Evolutionary conservation across 257 asterid species (phyloP).

Genomic region (Solanum chiquidenum): DNA sequence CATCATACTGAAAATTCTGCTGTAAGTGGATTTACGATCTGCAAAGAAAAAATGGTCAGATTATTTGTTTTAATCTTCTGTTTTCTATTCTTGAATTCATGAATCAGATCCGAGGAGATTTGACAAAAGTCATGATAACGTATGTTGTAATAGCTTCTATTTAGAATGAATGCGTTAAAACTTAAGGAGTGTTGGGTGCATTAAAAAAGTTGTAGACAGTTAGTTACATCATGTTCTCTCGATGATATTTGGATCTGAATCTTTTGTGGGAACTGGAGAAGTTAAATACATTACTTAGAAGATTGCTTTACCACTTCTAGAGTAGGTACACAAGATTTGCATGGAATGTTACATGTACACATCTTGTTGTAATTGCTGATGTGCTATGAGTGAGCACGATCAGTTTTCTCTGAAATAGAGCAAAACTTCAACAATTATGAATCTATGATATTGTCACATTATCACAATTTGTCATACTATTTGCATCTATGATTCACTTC

Average conservation of each 20-base stretch:
- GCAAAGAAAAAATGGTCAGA: not conserved
- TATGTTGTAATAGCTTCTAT: not conserved
- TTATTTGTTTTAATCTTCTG: not conserved
- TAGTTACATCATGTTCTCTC: not conserved
- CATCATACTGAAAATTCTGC: slow-evolving; percentile 54
- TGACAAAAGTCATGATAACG: not conserved
- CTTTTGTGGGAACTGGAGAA: not conserved
- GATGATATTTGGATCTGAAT: not conserved
- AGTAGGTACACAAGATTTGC: not conserved
- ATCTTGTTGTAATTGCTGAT: not conserved
- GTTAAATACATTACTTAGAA: not conserved
- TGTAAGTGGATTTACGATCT: slow-evolving; percentile 28
- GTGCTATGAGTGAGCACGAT: not conserved
- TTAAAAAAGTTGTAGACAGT: not conserved
- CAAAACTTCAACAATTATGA: not conserved
- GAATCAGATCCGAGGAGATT: not conserved
- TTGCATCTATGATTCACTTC: not conserved
- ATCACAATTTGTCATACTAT: not conserved
- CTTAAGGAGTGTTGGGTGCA: not conserved
- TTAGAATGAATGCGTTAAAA: not conserved
- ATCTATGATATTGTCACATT: not conserved
- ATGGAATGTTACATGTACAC: not conserved
- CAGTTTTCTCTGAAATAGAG: not conserved
- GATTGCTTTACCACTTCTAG: not conserved
- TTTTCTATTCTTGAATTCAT: not conserved